These are phyloP conservation scores for Lentinula lateritia DNA, from an alignment of 768 basidiomycete species.

Conservation along the genomic window DNA sequence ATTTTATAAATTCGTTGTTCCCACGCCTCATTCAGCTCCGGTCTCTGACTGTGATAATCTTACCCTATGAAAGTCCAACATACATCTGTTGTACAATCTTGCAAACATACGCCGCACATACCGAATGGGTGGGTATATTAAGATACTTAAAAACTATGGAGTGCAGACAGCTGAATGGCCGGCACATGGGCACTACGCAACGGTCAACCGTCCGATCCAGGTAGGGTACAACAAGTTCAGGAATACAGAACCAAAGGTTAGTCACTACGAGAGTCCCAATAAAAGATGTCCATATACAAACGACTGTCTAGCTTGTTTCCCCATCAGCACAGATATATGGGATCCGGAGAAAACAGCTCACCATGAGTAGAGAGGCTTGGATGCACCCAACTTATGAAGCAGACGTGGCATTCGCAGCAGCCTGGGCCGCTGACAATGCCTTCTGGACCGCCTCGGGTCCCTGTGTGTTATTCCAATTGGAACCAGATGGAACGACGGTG, in stretches of 20 bases:
- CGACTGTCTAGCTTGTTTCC: too few relatives aligned
- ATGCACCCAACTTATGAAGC: neutral
- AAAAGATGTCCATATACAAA: neutral
- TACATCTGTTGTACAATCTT: too few relatives aligned
- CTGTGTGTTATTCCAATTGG: constrained; percentile 10
- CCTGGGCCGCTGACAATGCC: constrained; percentile 6
- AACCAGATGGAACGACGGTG: constrained; percentile 7
- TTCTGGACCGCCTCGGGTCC: constrained; percentile 8
- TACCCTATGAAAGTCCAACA: too few relatives aligned
- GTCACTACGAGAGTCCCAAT: neutral
- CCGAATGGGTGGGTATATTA: too few relatives aligned
- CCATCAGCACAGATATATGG: too few relatives aligned
- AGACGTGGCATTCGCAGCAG: constrained; percentile 1
- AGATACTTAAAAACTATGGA: too few relatives aligned
- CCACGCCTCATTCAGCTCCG: too few relatives aligned
- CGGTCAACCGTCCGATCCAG: too few relatives aligned
- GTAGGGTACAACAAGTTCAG: neutral
- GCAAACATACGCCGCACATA: too few relatives aligned
- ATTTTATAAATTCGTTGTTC: too few relatives aligned
- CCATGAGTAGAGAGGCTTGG: neutral
- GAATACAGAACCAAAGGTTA: neutral
- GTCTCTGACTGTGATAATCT: too few relatives aligned
- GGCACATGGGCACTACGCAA: neutral
- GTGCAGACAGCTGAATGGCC: too few relatives aligned
- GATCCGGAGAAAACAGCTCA: neutral